A percentile compares a stretch with the other conserved stretches of the same genome.
Conservation (phyloP, 2,329 filamentous ascomycete genomes). For the Sordariomycetes sp. region DNA sequence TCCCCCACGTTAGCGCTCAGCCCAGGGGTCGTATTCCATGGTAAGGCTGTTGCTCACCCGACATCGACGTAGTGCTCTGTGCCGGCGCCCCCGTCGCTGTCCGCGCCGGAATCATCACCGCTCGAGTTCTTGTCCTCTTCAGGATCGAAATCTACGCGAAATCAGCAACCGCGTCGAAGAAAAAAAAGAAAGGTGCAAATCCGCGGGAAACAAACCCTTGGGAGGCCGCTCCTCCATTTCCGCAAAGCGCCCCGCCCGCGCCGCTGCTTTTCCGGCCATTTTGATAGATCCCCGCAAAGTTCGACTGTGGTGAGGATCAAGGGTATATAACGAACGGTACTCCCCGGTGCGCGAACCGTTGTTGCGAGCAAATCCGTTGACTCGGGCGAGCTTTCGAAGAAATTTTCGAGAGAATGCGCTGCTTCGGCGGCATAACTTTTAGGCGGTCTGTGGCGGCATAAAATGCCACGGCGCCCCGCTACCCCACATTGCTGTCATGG, state of each 20-base stretch:
- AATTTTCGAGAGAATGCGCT: neutral
- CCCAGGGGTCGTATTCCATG: neutral
- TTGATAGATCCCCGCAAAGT: neutral
- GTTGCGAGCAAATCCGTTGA: neutral
- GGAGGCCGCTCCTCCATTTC: neutral
- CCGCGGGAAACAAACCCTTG: neutral
- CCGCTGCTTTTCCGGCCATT: slow-evolving; percentile 1
- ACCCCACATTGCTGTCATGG: neutral
- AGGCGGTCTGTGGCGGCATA: slow-evolving; percentile 4
- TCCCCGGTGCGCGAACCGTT: neutral
- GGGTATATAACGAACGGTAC: neutral
- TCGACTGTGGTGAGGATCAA: neutral
- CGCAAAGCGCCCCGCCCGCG: neutral
- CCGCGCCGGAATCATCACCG: slow-evolving; percentile 34
- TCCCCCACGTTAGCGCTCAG: neutral
- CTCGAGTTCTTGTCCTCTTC: slow-evolving; percentile 51
- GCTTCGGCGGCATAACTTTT: slow-evolving; percentile 2
- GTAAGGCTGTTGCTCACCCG: slow-evolving; percentile 31
- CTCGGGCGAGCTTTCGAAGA: neutral
- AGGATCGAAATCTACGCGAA: slow-evolving; percentile 63
- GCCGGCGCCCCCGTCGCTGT: slow-evolving; percentile 40
- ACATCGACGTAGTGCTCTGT: slow-evolving; percentile 81
- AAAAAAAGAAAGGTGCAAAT: neutral
- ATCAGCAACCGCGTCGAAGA: neutral
- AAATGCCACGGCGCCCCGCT: neutral